These are phyloP conservation scores for Tagetes patula DNA, from an alignment of 129 eudicot species.

Conservation along the genomic window DNA sequence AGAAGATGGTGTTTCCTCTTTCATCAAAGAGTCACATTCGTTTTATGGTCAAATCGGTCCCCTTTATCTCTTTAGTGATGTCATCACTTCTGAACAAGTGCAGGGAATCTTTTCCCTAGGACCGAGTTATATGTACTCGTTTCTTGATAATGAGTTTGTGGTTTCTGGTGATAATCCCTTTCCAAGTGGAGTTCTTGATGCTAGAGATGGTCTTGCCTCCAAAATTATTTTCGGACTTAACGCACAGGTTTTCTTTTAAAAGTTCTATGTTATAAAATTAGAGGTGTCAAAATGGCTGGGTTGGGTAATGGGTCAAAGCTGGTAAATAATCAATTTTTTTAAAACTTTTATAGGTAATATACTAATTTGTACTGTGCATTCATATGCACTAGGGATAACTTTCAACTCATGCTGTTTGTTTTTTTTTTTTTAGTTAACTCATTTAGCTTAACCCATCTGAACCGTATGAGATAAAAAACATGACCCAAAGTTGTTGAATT, in stretches of 20 bases:
- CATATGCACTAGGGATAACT: background rate
- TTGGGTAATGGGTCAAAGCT: slow-evolving; percentile 8
- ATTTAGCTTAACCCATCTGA: background rate
- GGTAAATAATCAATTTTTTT: background rate
- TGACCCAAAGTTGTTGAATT: background rate
- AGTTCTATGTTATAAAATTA: slow-evolving; percentile 5
- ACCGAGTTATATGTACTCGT: slow-evolving; percentile 94
- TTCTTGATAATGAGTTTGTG: slow-evolving; percentile 77
- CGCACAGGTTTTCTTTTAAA: slow-evolving; percentile 73
- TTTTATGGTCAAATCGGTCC: slow-evolving; percentile 97
- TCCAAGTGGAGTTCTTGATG: slow-evolving; percentile 85
- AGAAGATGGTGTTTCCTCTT: slow-evolving; percentile 46
- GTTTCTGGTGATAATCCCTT: slow-evolving; percentile 57
- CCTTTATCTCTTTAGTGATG: slow-evolving; percentile 76
- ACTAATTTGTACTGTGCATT: background rate
- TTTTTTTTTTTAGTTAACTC: background rate
- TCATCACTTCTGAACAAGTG: slow-evolving; percentile 84
- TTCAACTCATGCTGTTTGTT: background rate
- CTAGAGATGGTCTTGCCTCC: slow-evolving; percentile 92
- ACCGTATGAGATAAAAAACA: background rate
- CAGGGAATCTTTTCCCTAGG: slow-evolving; percentile 81
- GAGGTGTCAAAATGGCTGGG: slow-evolving; percentile 1
- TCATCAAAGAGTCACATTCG: slow-evolving; percentile 61
- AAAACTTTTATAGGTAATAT: background rate
- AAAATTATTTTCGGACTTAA: slow-evolving; percentile 90